phyloP scores from a whole-genome alignment of 2,329 filamentous ascomycete species.

The Fusarium beomiforme region DNA sequence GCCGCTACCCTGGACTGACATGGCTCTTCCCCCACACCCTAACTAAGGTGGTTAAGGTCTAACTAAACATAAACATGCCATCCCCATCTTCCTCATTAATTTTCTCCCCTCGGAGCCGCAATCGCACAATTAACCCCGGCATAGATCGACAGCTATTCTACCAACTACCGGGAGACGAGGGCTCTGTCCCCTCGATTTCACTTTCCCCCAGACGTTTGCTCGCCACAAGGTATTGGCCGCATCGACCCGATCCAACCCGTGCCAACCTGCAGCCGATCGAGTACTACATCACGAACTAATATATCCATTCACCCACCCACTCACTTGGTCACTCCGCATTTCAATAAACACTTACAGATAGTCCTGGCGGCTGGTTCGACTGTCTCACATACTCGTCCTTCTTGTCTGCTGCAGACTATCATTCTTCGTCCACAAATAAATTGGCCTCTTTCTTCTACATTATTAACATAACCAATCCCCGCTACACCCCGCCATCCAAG shows the following conservation, averaged over 20 bases:
- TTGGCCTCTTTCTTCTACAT: not conserved
- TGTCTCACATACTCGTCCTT: not conserved
- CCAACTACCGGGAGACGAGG: slow-evolving; percentile 23
- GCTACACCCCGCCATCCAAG: slow-evolving; percentile 25
- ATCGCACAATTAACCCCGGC: slow-evolving; percentile 15
- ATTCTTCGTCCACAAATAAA: not conserved
- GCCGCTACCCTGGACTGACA: not conserved
- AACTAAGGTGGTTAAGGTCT: not conserved
- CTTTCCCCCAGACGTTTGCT: slow-evolving; percentile 10
- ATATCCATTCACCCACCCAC: not conserved
- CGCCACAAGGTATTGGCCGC: slow-evolving; percentile 27
- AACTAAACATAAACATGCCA: slow-evolving; percentile 30
- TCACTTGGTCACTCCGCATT: not conserved
- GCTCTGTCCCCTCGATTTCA: slow-evolving; percentile 13
- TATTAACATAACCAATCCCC: slow-evolving; percentile 3
- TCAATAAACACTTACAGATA: not conserved
- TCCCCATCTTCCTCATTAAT: slow-evolving; percentile 22
- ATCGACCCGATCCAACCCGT: slow-evolving; percentile 35
- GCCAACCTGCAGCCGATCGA: not conserved
- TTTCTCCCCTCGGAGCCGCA: slow-evolving; percentile 29
- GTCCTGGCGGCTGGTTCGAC: not conserved
- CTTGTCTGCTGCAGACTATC: not conserved
- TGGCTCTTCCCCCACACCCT: slow-evolving; percentile 17
- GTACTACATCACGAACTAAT: not conserved
- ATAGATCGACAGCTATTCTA: not conserved